Conservation (phyloP, 1,284 basidiomycete genomes). For the Tilletia caries region DNA sequence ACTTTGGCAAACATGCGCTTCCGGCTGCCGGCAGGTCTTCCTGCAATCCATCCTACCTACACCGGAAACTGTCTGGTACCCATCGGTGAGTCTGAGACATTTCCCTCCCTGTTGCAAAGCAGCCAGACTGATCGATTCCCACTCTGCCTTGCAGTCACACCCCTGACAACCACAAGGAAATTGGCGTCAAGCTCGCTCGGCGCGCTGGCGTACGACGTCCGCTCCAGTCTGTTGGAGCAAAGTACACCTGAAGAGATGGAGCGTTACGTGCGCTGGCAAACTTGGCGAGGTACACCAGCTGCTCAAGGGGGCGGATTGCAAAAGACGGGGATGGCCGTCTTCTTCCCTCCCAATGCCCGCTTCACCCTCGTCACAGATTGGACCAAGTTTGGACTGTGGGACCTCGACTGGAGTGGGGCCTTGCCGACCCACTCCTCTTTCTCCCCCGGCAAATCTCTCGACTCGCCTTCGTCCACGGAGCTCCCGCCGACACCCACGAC, state of each 20-base stretch:
- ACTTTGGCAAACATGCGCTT: conserved; percentile 2
- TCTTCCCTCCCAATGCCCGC: background rate
- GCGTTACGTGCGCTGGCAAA: conserved; percentile 7
- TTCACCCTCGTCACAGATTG: conserved; percentile 9
- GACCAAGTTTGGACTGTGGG: conserved; percentile 14
- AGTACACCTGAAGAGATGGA: conserved; percentile 1
- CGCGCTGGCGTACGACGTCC: background rate
- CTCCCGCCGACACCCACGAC: background rate
- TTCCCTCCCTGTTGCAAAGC: background rate
- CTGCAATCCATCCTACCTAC: background rate
- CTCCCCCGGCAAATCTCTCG: background rate
- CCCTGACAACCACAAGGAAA: background rate
- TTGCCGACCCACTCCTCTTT: background rate
- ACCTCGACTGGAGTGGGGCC: conserved; percentile 6
- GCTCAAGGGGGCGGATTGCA: background rate
- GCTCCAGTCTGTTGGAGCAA: background rate
- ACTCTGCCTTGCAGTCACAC: background rate
- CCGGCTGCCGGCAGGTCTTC: background rate
- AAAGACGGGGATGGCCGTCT: conserved; percentile 3
- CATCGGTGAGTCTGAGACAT: background rate
- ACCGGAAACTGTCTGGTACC: background rate
- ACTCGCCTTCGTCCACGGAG: background rate
- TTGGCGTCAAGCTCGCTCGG: background rate
- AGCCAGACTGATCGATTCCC: background rate
- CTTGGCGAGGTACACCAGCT: conserved; percentile 4